A percentile compares a stretch with the other conserved stretches of the same genome.
Evolutionary conservation across 2,329 filamentous ascomycete genomes (phyloP).

Genomic region (Metarhizium brunneum): DNA sequence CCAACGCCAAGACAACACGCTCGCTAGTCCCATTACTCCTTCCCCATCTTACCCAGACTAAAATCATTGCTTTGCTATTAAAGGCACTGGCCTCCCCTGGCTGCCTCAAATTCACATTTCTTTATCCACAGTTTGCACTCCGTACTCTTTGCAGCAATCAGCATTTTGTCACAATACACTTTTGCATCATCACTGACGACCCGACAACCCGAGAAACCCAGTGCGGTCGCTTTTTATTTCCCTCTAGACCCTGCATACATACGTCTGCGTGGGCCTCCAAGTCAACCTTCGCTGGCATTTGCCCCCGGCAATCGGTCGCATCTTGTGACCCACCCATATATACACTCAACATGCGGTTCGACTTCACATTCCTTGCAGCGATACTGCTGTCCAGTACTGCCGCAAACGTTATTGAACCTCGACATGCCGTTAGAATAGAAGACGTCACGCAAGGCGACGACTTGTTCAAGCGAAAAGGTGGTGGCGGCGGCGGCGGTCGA

Average conservation of each 20-base stretch:
- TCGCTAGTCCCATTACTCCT: neutral
- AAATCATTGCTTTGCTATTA: neutral
- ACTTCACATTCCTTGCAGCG: constrained; percentile 4
- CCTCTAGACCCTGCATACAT: neutral
- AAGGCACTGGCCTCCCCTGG: neutral
- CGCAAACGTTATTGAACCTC: constrained; percentile 9
- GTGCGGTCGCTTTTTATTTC: no score
- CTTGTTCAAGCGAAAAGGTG: constrained; percentile 50
- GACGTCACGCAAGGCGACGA: constrained; percentile 26
- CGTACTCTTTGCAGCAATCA: no score
- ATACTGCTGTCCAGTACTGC: constrained; percentile 4
- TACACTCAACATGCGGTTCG: constrained; percentile 7
- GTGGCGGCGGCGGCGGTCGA: constrained; percentile 44
- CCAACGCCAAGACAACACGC: neutral
- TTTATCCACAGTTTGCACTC: neutral
- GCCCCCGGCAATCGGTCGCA: neutral
- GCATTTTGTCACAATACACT: no score
- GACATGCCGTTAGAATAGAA: constrained; percentile 15
- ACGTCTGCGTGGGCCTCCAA: neutral
- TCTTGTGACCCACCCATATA: neutral
- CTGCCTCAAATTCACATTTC: neutral
- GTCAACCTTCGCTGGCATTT: neutral
- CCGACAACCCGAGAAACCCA: no score
- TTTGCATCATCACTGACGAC: no score
- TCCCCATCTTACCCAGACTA: neutral